Evolutionary conservation across 1,284 basidiomycete genomes (phyloP).

Genomic region (Trametes pubescens): DNA sequence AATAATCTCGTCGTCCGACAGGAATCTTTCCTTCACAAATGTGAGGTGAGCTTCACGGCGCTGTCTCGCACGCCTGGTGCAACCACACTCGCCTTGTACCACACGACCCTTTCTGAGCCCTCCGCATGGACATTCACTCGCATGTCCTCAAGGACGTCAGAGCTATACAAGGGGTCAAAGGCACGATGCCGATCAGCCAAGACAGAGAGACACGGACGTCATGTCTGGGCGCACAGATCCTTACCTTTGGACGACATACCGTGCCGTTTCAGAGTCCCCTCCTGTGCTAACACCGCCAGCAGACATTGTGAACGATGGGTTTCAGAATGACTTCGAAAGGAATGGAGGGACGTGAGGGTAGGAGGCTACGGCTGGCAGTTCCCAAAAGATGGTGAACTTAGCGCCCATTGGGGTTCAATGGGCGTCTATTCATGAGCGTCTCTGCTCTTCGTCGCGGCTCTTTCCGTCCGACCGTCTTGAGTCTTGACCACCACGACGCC

Average conservation of each 20-base stretch:
- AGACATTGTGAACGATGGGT: neutral
- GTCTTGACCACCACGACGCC: neutral
- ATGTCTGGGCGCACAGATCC: too few relatives aligned
- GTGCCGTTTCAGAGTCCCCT: too few relatives aligned
- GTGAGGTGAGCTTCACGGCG: slow-evolving; percentile 26
- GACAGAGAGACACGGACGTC: neutral
- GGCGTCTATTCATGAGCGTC: too few relatives aligned
- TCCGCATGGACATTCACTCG: slow-evolving; percentile 71
- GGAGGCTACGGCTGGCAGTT: too few relatives aligned
- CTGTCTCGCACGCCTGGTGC: too few relatives aligned
- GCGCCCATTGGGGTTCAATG: neutral
- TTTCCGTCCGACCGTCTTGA: neutral
- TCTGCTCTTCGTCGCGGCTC: too few relatives aligned
- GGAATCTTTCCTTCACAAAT: slow-evolving; percentile 68
- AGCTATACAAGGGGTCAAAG: slow-evolving; percentile 49
- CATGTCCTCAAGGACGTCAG: slow-evolving; percentile 78
- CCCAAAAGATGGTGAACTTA: too few relatives aligned
- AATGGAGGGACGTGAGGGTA: neutral
- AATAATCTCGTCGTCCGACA: slow-evolving; percentile 75
- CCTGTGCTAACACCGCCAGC: neutral
- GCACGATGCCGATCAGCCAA: neutral
- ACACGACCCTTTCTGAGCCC: slow-evolving; percentile 63
- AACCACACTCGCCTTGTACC: slow-evolving; percentile 70
- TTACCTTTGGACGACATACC: too few relatives aligned
- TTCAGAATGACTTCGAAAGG: too few relatives aligned